Percentiles rank a stretch among this genome's conserved stretches.
phyloP scores from a whole-genome alignment of 2,329 filamentous ascomycete species.

The Neopestalotiopsis rosae region DNA sequence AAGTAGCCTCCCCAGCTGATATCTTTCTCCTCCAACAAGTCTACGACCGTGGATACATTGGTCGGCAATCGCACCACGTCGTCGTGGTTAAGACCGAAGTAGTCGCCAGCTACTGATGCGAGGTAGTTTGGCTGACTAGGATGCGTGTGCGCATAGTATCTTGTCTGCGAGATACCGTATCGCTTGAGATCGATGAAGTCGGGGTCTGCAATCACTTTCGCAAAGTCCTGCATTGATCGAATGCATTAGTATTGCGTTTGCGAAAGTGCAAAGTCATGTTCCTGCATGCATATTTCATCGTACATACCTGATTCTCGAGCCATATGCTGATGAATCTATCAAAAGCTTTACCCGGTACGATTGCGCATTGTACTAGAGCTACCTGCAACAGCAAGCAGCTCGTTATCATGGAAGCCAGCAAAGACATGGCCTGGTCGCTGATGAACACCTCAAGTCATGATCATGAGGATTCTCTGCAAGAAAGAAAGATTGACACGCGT shows the following conservation, averaged over 20 bases:
- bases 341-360: constrained; percentile 44
- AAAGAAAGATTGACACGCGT: not conserved
- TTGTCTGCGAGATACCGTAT: constrained; percentile 49
- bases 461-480: constrained; percentile 17
- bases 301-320: constrained; percentile 47
- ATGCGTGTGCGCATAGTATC: constrained; percentile 53
- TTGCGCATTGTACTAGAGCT: constrained; percentile 24
- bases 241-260: not conserved
- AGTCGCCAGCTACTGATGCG: constrained; percentile 51
- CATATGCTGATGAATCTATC: constrained; percentile 50
- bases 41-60: constrained; percentile 52
- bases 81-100: constrained; percentile 54
- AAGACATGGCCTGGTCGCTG: constrained; percentile 1
- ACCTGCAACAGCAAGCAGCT: constrained; percentile 22
- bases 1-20: constrained; percentile 53
- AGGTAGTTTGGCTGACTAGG: constrained; percentile 51
- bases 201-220: constrained; percentile 43
- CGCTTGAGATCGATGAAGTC: constrained; percentile 46
- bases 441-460: constrained; percentile 11
- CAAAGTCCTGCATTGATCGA: constrained; percentile 44
- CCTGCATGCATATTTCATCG: too few species aligned
- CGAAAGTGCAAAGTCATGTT: constrained; percentile 7
- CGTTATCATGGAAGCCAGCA: constrained; percentile 5
- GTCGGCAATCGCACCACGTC: constrained; percentile 46
- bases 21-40: constrained; percentile 46